Percentiles rank a stretch among this genome's conserved stretches.
Evolutionary conservation across 441 rosid genomes (phyloP).

Genomic region (Erodium trifolium): DNA sequence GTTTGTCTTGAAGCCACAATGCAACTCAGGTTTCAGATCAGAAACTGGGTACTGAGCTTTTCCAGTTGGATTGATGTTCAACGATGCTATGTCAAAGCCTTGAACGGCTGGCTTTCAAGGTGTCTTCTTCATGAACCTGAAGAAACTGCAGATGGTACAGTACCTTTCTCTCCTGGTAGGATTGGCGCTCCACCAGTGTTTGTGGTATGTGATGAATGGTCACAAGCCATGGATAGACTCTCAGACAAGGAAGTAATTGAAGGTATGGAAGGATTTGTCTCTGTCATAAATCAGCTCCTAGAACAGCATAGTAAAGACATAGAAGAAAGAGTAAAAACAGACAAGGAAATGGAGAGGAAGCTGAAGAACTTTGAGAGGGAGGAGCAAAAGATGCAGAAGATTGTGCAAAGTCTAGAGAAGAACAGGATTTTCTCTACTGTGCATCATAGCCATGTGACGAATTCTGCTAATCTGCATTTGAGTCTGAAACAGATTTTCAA

Average conservation of each 20-base stretch:
- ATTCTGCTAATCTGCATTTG: conserved; percentile 46
- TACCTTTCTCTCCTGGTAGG: conserved; percentile 86
- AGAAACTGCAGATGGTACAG: conserved; percentile 75
- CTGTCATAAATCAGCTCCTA: conserved; percentile 57
- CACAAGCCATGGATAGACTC: conserved; percentile 62
- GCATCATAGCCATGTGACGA: conserved; percentile 50
- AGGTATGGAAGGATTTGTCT: conserved; percentile 56
- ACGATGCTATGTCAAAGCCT: conserved; percentile 58
- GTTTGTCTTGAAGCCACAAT: conserved; percentile 56
- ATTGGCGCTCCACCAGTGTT: conserved; percentile 85
- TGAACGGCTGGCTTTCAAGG: conserved; percentile 75
- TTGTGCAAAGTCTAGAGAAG: conserved; percentile 44
- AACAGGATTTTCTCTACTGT: conserved; percentile 47
- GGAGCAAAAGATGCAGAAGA: conserved; percentile 72
- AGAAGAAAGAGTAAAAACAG: conserved; percentile 35
- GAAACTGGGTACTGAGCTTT: conserved; percentile 61
- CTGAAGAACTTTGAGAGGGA: conserved; percentile 55
- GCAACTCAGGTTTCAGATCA: conserved; percentile 64
- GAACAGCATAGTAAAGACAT: conserved; percentile 59
- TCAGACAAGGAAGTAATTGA: conserved; percentile 78
- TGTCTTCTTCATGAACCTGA: conserved; percentile 85
- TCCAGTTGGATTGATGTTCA: conserved; percentile 71
- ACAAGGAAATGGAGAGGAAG: conserved; percentile 56
- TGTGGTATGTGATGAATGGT: conserved; percentile 91
- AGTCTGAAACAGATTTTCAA: conserved; percentile 62